Conservation (phyloP, 352 stramenopile genomes). For the Blastocystis sp. region DNA sequence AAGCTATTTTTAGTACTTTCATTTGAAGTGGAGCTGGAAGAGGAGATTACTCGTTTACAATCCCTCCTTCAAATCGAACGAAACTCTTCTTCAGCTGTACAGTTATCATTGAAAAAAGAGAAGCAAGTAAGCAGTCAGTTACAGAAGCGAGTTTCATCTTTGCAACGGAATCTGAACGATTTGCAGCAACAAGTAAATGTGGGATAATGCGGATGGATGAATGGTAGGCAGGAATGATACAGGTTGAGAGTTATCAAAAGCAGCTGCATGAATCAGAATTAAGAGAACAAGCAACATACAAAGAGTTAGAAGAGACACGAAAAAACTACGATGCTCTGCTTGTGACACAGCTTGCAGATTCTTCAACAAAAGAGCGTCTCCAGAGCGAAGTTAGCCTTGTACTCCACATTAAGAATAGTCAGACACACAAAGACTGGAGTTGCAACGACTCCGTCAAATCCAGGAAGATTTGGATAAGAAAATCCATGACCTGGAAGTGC, state of each 20-base stretch:
- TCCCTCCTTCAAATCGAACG: not conserved
- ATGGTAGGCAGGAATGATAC: not conserved
- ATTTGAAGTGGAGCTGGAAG: not conserved
- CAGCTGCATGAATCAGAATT: not conserved
- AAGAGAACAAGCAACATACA: not conserved
- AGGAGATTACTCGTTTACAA: not conserved
- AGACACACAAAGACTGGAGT: not conserved
- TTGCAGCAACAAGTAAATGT: not conserved
- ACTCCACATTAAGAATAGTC: not conserved
- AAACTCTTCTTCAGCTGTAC: not conserved
- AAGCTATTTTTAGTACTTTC: not conserved
- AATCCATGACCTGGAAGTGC: not conserved
- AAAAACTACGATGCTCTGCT: conserved; percentile 12
- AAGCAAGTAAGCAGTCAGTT: not conserved
- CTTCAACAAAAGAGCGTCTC: not conserved
- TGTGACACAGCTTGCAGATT: not conserved
- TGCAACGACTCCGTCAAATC: not conserved
- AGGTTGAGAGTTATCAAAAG: not conserved
- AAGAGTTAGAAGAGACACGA: not conserved
- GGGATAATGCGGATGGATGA: not conserved
- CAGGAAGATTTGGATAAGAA: conserved; percentile 20
- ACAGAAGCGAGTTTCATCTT: not conserved
- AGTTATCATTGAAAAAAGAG: not conserved
- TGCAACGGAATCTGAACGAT: not conserved
- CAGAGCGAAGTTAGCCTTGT: not conserved